Evolutionary conservation across 495 filamentous ascomycete genomes (phyloP), one percentile per base, ranked within the genome.

Genomic region (Extremus antarcticus): DNA sequence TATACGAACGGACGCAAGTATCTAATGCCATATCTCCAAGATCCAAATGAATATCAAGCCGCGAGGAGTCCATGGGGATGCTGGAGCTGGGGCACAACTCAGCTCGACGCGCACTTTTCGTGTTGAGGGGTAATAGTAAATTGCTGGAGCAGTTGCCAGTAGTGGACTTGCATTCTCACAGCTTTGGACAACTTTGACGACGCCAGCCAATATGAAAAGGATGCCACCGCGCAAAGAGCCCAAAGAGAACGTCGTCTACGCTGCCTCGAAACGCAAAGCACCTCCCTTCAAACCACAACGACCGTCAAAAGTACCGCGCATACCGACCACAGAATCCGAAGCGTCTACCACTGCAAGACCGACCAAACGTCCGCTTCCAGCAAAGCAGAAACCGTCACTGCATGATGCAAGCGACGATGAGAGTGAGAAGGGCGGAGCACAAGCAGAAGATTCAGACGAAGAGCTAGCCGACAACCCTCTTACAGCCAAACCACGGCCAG

Each of bases 221-320:
- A 58, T 58, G 55, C 59, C 55, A 9, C 51, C 47, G 4, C 50
- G 52, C n/a, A 58, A 58, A 17, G 59, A 58, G 47, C 46, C 39
- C 1, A 62, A 62, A 25, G 59, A 62, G 24, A 32, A 55, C 11
- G 59, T 62, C 17, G 48, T 58, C 16, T 62, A 62, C 25, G 17
- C 58, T 13, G 51, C 54, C 39, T 60, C 55, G 13, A 64, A 64
- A 43, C 58, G 62, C 2, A 61, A 55, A 61, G 47, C 58, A 16
- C 58, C 54, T 16, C 43, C 62, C 21, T 64, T 64, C 53, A 64
- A 61, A 45, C 62, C 62, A 16, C 55, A 55, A 19, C 58, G 62
- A 39, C 62, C 62, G 9, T 48, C 57, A 7, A 47, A 57, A 38
- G 38, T 53, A 3, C 47, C 53, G 3, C 35, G 54, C 24, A 35